phyloP scores from a whole-genome alignment of 106 monocot species.

The Gastrodia elata region DNA sequence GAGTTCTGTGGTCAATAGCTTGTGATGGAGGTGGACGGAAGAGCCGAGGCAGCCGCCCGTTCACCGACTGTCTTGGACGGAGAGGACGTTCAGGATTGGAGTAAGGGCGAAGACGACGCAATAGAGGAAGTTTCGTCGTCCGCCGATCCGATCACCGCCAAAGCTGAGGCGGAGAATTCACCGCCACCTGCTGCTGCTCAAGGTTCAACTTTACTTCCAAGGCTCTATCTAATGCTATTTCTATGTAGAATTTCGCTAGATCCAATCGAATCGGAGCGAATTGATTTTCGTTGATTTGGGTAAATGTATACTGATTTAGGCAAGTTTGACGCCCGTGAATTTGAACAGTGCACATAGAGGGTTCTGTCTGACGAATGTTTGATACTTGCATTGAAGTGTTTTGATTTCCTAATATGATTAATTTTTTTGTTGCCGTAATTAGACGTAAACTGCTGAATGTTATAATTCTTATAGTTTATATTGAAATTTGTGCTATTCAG shows the following conservation, averaged over 20 bases:
- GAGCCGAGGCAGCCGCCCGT: not conserved
- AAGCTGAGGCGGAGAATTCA: not conserved
- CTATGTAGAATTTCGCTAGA: not conserved
- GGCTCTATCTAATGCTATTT: not conserved
- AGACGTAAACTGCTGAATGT: not conserved
- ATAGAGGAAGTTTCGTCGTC: not conserved
- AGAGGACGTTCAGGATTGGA: constrained; percentile 4
- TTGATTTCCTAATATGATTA: not conserved
- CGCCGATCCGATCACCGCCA: not conserved
- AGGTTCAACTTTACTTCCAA: not conserved
- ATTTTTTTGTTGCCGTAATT: not conserved
- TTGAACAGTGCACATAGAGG: not conserved
- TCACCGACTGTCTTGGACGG: not conserved
- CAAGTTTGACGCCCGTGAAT: not conserved
- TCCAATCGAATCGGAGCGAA: not conserved
- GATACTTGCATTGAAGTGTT: not conserved
- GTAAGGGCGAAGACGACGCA: not conserved
- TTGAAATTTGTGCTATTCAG: not conserved
- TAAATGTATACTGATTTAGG: not conserved
- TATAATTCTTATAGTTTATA: not conserved
- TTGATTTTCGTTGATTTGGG: not conserved
- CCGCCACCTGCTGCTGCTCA: not conserved
- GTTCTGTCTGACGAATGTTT: not conserved
- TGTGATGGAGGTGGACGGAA: constrained; percentile 3
- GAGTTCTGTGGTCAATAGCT: not conserved